These are phyloP conservation scores for Talaromyces proteolyticus DNA, from an alignment of 495 filamentous ascomycete species.

Conservation along the genomic window DNA sequence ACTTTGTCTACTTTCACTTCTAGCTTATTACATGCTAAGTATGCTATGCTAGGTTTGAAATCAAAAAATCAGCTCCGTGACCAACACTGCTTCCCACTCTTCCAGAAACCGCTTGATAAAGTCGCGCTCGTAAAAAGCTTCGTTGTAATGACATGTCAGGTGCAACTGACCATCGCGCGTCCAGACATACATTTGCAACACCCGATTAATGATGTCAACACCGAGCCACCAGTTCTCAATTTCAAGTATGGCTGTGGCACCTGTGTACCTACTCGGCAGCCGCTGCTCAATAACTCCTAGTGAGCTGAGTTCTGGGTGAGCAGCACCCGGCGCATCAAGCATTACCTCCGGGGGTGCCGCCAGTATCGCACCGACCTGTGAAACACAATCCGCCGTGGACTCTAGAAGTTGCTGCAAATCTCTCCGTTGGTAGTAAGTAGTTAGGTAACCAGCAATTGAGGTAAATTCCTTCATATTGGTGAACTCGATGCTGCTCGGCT, in stretches of 20 bases:
- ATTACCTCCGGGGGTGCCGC: constrained; percentile 1
- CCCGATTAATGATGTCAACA: constrained; percentile 10
- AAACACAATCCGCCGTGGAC: neutral
- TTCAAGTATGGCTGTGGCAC: neutral
- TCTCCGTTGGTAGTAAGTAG: neutral
- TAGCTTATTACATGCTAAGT: too few relatives aligned
- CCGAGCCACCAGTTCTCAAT: constrained; percentile 19
- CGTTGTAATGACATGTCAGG: constrained; percentile 15
- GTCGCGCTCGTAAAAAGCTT: constrained; percentile 17
- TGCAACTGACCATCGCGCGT: constrained; percentile 11
- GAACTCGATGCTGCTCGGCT: constrained; percentile 13
- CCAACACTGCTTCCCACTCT: constrained; percentile 2
- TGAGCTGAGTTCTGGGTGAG: constrained; percentile 17
- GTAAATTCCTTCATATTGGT: constrained; percentile 6
- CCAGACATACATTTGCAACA: constrained; percentile 12
- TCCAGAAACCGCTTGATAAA: constrained; percentile 12
- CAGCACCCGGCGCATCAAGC: constrained; percentile 2
- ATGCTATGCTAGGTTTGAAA: too few relatives aligned
- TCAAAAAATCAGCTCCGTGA: neutral
- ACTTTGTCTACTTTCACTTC: too few relatives aligned
- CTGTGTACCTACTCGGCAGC: constrained; percentile 9
- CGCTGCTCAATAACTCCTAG: constrained; percentile 14
- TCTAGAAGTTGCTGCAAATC: neutral
- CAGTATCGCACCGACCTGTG: neutral
- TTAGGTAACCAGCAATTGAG: neutral